phyloP scores from a whole-genome alignment of 768 basidiomycete genomes.

The Auricularia heimuer region DNA sequence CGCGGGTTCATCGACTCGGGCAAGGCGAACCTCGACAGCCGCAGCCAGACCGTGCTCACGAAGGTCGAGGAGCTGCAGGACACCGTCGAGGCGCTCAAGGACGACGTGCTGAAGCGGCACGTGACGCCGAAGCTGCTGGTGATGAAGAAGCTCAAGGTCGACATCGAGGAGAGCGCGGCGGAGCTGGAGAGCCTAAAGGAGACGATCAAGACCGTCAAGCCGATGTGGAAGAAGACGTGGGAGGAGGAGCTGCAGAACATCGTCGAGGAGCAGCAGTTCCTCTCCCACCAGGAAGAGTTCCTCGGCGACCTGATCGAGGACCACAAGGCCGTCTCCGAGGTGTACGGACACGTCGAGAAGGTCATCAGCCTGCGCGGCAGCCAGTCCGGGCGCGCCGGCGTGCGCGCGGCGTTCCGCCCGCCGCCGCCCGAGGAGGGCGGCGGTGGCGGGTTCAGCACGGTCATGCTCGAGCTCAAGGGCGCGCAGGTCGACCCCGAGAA shows the following conservation, averaged over 20 bases:
- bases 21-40: slow-evolving; percentile 81
- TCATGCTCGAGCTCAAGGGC: slow-evolving; percentile 85
- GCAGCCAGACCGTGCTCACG: slow-evolving; percentile 83
- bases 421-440: slow-evolving; percentile 58
- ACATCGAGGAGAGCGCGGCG: slow-evolving; percentile 51
- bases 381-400: slow-evolving; percentile 26
- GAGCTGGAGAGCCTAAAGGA: slow-evolving; percentile 72
- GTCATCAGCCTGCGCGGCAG: slow-evolving; percentile 63
- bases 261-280: slow-evolving; percentile 92
- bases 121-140: slow-evolving; percentile 69
- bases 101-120: slow-evolving; percentile 84
- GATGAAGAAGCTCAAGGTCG: slow-evolving; percentile 61
- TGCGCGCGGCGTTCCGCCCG: slow-evolving; percentile 44
- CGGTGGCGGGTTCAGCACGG: slow-evolving; percentile 55
- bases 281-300: slow-evolving; percentile 88
- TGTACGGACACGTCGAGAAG: slow-evolving; percentile 87
- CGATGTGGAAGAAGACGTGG: slow-evolving; percentile 99
- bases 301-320: slow-evolving; percentile 83
- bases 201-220: slow-evolving; percentile 82
- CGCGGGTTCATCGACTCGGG: slow-evolving; percentile 84
- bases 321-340: slow-evolving; percentile 76
- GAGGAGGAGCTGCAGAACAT: slow-evolving; percentile 92
- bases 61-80: slow-evolving; percentile 92
- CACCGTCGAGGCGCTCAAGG: slow-evolving; percentile 76
- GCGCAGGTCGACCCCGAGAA: slow-evolving; percentile 72